Evolutionary conservation across 73 alveolate genomes (phyloP).

Genomic region (Uronychia binucleata): DNA sequence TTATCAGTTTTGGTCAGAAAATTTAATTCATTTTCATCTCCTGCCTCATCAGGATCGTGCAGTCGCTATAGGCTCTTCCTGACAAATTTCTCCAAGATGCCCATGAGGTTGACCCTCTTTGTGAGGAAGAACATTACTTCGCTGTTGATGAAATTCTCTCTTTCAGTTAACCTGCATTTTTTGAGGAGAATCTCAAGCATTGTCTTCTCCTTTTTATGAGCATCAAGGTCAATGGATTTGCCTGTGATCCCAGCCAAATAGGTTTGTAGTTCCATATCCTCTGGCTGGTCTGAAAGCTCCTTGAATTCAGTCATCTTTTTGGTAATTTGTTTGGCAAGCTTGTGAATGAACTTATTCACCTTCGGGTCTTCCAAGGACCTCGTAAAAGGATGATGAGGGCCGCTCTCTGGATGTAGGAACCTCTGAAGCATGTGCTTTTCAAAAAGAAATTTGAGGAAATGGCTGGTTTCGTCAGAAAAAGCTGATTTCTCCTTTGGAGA

Average conservation of each 20-base stretch:
- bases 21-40: not conserved
- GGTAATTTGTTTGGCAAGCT: not conserved
- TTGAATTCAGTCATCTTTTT: not conserved
- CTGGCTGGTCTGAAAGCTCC: not conserved
- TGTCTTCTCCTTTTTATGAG: not conserved
- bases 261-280: not conserved
- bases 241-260: not conserved
- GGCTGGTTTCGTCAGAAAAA: conserved; percentile 32
- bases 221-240: not conserved
- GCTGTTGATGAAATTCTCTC: not conserved
- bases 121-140: not conserved
- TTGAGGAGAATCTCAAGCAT: not conserved
- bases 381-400: not conserved
- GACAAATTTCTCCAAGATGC: not conserved
- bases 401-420: not conserved
- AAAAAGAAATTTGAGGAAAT: conserved; percentile 25
- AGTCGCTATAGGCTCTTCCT: not conserved
- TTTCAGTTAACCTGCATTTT: not conserved
- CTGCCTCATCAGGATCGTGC: not conserved
- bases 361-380: not conserved
- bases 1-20: not conserved
- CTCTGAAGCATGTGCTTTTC: not conserved
- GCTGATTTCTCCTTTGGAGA: conserved; percentile 23
- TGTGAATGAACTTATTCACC: not conserved
- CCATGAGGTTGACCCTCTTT: conserved; percentile 1